These are phyloP conservation scores for Imleria badia DNA, from an alignment of 768 basidiomycete genomes.

Conservation along the genomic window DNA sequence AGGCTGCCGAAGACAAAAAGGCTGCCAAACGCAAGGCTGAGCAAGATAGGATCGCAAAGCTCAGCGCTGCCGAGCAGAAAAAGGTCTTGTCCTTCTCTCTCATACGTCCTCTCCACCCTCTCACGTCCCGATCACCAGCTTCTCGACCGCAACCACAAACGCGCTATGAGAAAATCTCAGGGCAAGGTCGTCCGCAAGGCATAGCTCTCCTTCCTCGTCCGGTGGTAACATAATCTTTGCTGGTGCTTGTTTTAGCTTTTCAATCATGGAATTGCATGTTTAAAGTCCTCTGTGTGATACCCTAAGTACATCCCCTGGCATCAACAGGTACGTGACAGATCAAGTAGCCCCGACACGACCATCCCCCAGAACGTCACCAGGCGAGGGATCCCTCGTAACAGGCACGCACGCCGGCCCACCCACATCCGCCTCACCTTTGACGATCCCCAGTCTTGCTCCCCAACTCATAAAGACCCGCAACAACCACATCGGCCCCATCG, in stretches of 20 bases:
- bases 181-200: slow-evolving; percentile 49
- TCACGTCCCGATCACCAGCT: slow-evolving; percentile 36
- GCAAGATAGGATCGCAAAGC: slow-evolving; percentile 67
- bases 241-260: slow-evolving; percentile 1
- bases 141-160: slow-evolving; percentile 78
- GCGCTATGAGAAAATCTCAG: slow-evolving; percentile 65
- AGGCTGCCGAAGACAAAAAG: slow-evolving; percentile 66
- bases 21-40: slow-evolving; percentile 72
- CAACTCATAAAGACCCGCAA: slow-evolving; percentile 75
- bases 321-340: slow-evolving; percentile 10
- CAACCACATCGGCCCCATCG: slow-evolving; percentile 75
- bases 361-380: slow-evolving; percentile 6
- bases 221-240: neutral
- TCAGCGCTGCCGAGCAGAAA: slow-evolving; percentile 79
- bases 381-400: slow-evolving; percentile 17
- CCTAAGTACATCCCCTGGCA: neutral
- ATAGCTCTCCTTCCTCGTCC: neutral
- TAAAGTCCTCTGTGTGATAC: slow-evolving; percentile 14
- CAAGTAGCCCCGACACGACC: slow-evolving; percentile 10
- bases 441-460: slow-evolving; percentile 62
- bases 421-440: slow-evolving; percentile 21
- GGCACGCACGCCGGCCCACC: slow-evolving; percentile 15
- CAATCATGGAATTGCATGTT: slow-evolving; percentile 15
- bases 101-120: neutral
- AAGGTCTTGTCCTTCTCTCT: slow-evolving; percentile 48